phyloP scores from a whole-genome alignment of 805 yeast species.

The Ogataea angusta region DNA sequence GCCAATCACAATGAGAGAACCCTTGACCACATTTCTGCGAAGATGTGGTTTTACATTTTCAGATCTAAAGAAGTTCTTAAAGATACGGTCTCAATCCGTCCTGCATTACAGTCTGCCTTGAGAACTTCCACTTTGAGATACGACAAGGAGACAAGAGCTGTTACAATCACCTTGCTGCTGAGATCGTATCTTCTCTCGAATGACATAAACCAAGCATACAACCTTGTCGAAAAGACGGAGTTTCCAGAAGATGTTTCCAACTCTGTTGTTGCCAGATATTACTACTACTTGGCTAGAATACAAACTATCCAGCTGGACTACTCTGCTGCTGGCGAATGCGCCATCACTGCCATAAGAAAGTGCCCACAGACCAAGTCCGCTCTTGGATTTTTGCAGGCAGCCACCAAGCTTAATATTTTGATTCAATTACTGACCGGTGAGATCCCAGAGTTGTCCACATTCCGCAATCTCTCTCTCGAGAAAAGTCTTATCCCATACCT shows the following conservation, averaged over 20 bases:
- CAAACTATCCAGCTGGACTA: conserved; percentile 91
- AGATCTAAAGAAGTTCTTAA: conserved; percentile 68
- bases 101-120: conserved; percentile 66
- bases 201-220: conserved; percentile 83
- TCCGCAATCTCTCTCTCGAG: conserved; percentile 61
- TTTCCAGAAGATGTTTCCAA: conserved; percentile 79
- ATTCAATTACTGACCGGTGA: conserved; percentile 96
- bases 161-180: conserved; percentile 77
- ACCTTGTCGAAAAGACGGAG: conserved; percentile 81
- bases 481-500: conserved; percentile 74
- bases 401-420: conserved; percentile 81
- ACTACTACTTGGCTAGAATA: conserved; percentile 86
- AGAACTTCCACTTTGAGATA: conserved; percentile 90
- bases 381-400: conserved; percentile 82
- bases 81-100: conserved; percentile 57
- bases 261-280: conserved; percentile 87
- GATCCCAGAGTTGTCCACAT: conserved; percentile 83
- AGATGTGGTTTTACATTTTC: conserved; percentile 87
- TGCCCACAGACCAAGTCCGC: conserved; percentile 89
- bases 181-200: conserved; percentile 76
- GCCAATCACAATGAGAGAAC: conserved; percentile 73
- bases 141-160: conserved; percentile 88
- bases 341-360: conserved; percentile 92
- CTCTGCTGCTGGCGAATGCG: conserved; percentile 83
- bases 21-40: conserved; percentile 81